A percentile compares a stretch with the other conserved stretches of the same genome.
Evolutionary conservation across 2,329 filamentous ascomycete species (phyloP).

Genomic region (Fusarium odoratissimum): DNA sequence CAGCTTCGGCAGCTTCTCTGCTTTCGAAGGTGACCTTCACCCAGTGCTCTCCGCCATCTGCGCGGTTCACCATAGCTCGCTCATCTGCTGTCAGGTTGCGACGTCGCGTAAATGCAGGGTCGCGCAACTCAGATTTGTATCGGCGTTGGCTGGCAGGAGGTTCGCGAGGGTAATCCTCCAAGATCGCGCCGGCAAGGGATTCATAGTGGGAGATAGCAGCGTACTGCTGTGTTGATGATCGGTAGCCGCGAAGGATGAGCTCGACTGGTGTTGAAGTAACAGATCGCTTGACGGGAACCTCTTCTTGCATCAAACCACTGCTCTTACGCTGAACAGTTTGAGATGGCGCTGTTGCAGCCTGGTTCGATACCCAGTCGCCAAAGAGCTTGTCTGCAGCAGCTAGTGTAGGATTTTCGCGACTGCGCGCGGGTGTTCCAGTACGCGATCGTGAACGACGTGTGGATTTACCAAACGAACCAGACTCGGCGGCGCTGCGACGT

Average conservation of each 20-base stretch:
- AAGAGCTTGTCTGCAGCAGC: slow-evolving; percentile 72
- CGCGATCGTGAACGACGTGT: slow-evolving; percentile 71
- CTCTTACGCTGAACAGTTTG: slow-evolving; percentile 50
- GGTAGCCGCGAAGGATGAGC: slow-evolving; percentile 86
- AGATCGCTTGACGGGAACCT: slow-evolving; percentile 52
- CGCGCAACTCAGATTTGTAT: slow-evolving; percentile 79
- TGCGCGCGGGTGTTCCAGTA: slow-evolving; percentile 67
- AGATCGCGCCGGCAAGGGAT: slow-evolving; percentile 84
- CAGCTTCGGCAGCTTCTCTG: slow-evolving; percentile 75
- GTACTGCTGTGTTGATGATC: slow-evolving; percentile 75
- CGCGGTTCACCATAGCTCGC: slow-evolving; percentile 81
- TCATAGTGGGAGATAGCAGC: slow-evolving; percentile 92
- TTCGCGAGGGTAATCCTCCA: slow-evolving; percentile 91
- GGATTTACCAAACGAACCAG: slow-evolving; percentile 75
- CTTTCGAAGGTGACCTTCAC: slow-evolving; percentile 88
- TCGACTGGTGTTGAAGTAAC: slow-evolving; percentile 68
- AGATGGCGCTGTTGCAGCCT: slow-evolving; percentile 50
- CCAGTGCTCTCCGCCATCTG: slow-evolving; percentile 90
- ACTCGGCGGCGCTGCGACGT: slow-evolving; percentile 67
- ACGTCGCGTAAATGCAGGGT: slow-evolving; percentile 75
- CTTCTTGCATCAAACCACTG: slow-evolving; percentile 54
- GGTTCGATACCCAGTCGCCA: slow-evolving; percentile 66
- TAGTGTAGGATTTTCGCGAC: slow-evolving; percentile 70
- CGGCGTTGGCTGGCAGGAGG: slow-evolving; percentile 77
- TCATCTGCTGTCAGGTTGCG: slow-evolving; percentile 76